Base-by-base conservation (phyloP, 148 eudicot species). In the Drosera capensis region DNA sequence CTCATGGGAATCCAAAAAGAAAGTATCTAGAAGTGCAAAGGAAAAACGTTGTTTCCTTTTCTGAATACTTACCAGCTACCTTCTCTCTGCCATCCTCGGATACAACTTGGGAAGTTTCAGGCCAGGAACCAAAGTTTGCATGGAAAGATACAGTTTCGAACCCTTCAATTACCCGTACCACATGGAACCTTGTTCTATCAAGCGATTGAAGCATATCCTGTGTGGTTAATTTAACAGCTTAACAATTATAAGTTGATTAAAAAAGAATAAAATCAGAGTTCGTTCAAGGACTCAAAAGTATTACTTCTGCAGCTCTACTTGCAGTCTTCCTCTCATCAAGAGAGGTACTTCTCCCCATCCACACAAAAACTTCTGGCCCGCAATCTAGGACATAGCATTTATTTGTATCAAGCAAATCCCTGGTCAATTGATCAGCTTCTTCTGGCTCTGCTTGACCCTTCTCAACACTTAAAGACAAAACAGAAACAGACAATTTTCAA, bases 71-170 rank as follows among this genome's bases (percentile, higher is more conserved):
- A 86, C 96, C 96, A 59, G 93, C 96, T 62, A 86, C 93, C 64
- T 76, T 86, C 72, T 93, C 84, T 67, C 96, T 75, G 38, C 96
- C 93, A 63, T 86, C 96, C 70, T 86, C 87, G 43, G 93, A 66
- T 24, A 67, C 68, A 36, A 63, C 75, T 54, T 70, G 58, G 37
- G 77, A 43, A 65, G 68, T 57, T 60, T 77, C 71, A 49, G 93
- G 87, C 96, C 96, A 86, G 31, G 80, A 65, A 48, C 60, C 75
- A 56, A 86, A 86, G 41, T 68, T 71, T 49, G 84, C 65, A 20
- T 70, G 67, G 49, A 86, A 82, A 56, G 51, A 55, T 40, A 73
- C 93, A 11, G 87, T 77, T 73, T 87, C 90, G 72, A 70, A 81
- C 22, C 94, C 88, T 47, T 82, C 93, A 51, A 83, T 74, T 16